Conservation (phyloP, 306 rosid species). For the Quercus berberidifolia region DNA sequence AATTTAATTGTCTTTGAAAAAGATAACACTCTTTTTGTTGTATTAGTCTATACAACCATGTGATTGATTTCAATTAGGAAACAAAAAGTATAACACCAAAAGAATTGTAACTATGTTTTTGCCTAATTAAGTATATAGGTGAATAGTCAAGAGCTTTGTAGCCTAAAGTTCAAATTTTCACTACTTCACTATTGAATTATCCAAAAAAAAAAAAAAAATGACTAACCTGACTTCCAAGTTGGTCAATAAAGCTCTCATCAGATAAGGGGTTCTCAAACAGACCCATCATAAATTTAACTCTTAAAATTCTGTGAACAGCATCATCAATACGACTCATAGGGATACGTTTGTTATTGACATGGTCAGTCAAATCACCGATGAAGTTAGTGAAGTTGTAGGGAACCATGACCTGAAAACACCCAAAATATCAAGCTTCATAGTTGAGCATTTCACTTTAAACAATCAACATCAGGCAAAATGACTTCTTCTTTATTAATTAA, state of each 20-base stretch:
- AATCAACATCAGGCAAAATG: not conserved
- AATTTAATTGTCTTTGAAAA: too few relatives aligned
- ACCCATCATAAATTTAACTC: not conserved
- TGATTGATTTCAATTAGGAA: too few relatives aligned
- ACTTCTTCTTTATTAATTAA: too few relatives aligned
- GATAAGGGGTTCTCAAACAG: not conserved
- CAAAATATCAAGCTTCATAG: not conserved
- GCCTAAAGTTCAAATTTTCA: too few relatives aligned
- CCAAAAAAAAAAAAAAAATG: not conserved
- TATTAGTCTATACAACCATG: too few relatives aligned
- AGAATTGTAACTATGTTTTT: too few relatives aligned
- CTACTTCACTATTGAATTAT: too few relatives aligned
- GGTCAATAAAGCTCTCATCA: not conserved
- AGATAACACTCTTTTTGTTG: too few relatives aligned
- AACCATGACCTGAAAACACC: not conserved
- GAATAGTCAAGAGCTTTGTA: too few relatives aligned
- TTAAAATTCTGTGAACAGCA: not conserved
- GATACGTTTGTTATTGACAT: not conserved
- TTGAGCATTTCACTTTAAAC: not conserved
- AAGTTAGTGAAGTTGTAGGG: not conserved
- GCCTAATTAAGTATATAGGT: too few relatives aligned
- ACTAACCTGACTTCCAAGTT: constrained; percentile 1
- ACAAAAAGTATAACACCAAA: too few relatives aligned
- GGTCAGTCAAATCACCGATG: not conserved
- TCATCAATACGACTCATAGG: not conserved